Base-by-base conservation (phyloP, 768 basidiomycete genomes). In the Rhodosporidiobolus odoratus region DNA sequence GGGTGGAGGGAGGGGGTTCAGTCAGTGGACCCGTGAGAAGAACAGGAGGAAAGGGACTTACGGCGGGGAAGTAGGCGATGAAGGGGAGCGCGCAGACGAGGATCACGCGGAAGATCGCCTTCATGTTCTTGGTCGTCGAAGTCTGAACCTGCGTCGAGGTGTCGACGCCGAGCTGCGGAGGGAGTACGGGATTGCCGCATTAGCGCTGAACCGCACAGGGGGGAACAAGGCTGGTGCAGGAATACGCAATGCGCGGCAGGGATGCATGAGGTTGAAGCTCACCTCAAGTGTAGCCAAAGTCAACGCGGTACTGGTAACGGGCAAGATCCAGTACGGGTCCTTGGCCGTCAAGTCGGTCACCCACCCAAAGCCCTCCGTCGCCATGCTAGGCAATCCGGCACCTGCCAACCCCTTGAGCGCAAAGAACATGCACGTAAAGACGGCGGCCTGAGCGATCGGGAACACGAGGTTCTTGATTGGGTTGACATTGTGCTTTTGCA, bases 351-450 rank as follows among this genome's bases (percentile, higher is more conserved):
- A 80, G 79, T 97, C 89, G 0, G 87, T 86, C 47, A 94, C 78
- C 80, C 87, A 86, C 54, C 79, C 82, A 38, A 92, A 78, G 0
- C 94, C 92, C 67, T 90, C 92, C 70, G 86, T 81, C 73, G 84
- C 83, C 76, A 97, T 78, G 81, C 92, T 91, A 62, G 83, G 83
- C 27, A 96, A 79, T 0, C 91, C 90, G 54, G 87, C 78, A 58
- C 83, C 81, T 75, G 88, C 87, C 82, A 98, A 84, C 57, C 81
- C 82, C 80, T 86, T 86, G 65, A 95, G 78, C 25, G 85, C 91
- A 74, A 92, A 88, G 84, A 98, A 98, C 81, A 91, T 80, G 21
- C 88, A 87, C 40, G 96, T 80, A 56, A 89, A 87, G 52, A 92
- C 82, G 2, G 90, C 86, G 30, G 92, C 78, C 79, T 95, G 92